phyloP scores from a whole-genome alignment of 2,329 filamentous ascomycete genomes.

The Aspergillus vadensis region DNA sequence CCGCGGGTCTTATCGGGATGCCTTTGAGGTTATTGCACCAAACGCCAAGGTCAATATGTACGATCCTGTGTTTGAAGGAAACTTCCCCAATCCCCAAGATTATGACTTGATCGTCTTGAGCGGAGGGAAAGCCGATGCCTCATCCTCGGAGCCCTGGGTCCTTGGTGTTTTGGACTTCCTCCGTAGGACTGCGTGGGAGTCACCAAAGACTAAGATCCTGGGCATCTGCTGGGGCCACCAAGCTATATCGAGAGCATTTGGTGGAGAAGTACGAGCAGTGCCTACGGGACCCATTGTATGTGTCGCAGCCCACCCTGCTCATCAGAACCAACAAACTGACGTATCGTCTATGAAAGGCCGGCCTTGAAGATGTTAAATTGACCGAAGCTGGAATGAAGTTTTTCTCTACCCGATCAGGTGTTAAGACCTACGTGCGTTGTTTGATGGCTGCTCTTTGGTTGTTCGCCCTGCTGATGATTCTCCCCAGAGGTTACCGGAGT shows the following conservation, averaged over 20 bases:
- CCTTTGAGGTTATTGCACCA: conserved; percentile 1
- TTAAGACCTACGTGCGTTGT: background rate
- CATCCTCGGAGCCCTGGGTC: conserved; percentile 46
- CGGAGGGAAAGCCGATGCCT: conserved; percentile 42
- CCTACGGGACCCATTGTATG: conserved; percentile 21
- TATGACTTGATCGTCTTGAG: conserved; percentile 47
- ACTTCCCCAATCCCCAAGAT: conserved; percentile 25
- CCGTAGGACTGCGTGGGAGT: conserved; percentile 30
- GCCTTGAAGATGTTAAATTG: conserved; percentile 33
- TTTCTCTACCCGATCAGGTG: conserved; percentile 30
- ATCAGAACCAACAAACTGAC: background rate
- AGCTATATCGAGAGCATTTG: conserved; percentile 38
- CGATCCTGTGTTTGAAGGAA: conserved; percentile 27
- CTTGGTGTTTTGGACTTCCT: conserved; percentile 46
- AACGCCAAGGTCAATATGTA: conserved; percentile 25
- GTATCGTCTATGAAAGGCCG: conserved; percentile 34
- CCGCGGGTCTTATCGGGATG: conserved; percentile 1
- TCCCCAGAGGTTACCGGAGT: conserved; percentile 41
- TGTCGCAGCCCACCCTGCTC: no score
- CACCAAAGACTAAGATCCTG: conserved; percentile 37
- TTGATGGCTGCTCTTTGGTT: background rate
- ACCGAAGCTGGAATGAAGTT: conserved; percentile 43
- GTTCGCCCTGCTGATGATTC: conserved; percentile 11
- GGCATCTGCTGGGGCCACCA: conserved; percentile 53
- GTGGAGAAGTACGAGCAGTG: conserved; percentile 43